Evolutionary conservation across 495 filamentous ascomycete species (phyloP), one percentile per base, ranked within the genome.

Genomic region (Podospora fimiseda): DNA sequence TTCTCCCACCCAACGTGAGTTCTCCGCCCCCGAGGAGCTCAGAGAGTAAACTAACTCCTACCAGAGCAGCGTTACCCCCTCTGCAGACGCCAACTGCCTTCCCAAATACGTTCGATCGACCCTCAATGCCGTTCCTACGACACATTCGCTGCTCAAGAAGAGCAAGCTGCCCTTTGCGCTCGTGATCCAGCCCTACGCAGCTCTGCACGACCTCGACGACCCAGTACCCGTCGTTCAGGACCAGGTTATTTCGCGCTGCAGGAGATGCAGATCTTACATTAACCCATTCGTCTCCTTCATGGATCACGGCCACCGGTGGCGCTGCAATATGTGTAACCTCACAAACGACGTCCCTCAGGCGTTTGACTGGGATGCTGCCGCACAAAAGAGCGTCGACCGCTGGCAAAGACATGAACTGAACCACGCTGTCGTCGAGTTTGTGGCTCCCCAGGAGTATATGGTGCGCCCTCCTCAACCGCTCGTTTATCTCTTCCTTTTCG

Each of bases 361-460:
- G 4, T 98, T 97, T 57, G 93, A 98, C 69, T 98, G 93, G 93
- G 94, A 98, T 71, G 82, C 87, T 36, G 83, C 89, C 13, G 72
- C 88, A 45, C 91, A 96, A 68, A 90, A 92, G 77, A 85, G 82
- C 21, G 81, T 93, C 19, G 94, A 98, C 66, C 73, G 93, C 59
- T 90, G 93, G 80, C 81, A 92, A 66, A 78, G 93, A 53, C 76
- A 88, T 18, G 93, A 98, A 64, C 79, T 98, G 47, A 98, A 97
- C 70, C 84, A 96, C 62, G 79, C 89, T 43, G 91, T 97, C 21
- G 90, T 95, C 16, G 93, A 98, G 65, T 98, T 97, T 60, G 86
- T 98, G 53, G 93, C 93, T 6, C 93, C 93, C 11, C 94, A 97
- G 70, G 93, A 98, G 73, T 98, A 98, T 66, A 98, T 98, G 93